phyloP scores from a whole-genome alignment of 2,329 filamentous ascomycete genomes.

The Fusarium bulbicola region DNA sequence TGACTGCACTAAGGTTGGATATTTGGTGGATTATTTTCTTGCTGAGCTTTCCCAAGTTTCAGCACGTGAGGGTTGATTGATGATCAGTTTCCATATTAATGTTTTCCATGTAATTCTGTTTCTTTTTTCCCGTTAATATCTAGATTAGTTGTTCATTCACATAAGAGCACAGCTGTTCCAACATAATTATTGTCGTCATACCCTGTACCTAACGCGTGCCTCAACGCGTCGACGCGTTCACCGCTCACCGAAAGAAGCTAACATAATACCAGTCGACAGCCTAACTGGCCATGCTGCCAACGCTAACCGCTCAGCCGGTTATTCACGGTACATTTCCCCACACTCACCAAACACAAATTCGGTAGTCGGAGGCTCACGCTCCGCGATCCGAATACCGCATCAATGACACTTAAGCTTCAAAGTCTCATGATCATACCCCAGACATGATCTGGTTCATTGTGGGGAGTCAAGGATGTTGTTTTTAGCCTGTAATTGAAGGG shows the following conservation, averaged over 20 bases:
- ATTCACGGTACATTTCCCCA: not conserved
- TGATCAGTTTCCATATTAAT: not conserved
- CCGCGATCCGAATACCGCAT: not conserved
- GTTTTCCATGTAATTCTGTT: not conserved
- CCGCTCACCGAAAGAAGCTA: not conserved
- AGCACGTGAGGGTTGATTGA: not conserved
- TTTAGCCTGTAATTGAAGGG: conserved; percentile 9
- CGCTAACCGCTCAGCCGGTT: not conserved
- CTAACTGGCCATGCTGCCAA: not conserved
- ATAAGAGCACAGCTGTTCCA: fast-evolving
- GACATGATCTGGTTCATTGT: not conserved
- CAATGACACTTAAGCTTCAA: not conserved
- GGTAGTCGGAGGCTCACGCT: not conserved
- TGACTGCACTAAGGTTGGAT: fast-evolving
- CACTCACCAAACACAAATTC: not conserved
- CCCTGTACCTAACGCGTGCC: not conserved
- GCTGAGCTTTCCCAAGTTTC: not conserved
- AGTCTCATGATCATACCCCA: not conserved
- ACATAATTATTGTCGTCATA: not conserved
- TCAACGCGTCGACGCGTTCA: not conserved
- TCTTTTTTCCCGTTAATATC: not conserved
- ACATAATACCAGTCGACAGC: not conserved
- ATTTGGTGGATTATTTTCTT: not conserved
- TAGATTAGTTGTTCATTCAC: not conserved
- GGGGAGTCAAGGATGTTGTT: not conserved